These are phyloP conservation scores for Lycium barbarum DNA, from an alignment of 257 asterid species.

Conservation along the genomic window DNA sequence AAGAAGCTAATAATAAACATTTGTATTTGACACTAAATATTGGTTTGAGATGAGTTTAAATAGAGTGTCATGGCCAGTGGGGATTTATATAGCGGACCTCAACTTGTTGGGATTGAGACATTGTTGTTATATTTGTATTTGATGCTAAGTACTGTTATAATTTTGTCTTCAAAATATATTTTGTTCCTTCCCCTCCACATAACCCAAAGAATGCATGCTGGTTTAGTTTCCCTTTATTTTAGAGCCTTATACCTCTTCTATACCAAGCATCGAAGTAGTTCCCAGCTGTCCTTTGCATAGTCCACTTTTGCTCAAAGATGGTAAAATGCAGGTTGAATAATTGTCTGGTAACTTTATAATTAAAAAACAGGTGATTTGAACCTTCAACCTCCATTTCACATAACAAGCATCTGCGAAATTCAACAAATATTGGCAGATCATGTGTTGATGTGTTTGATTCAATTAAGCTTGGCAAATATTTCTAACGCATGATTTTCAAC, in stretches of 20 bases:
- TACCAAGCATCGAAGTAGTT: background rate
- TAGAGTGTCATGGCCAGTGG: background rate
- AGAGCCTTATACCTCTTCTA: background rate
- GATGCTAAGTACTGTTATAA: background rate
- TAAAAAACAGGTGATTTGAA: background rate
- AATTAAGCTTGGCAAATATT: background rate
- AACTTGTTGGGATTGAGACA: background rate
- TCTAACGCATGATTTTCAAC: background rate
- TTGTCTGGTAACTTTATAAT: background rate
- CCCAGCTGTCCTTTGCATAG: background rate
- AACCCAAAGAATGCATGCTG: background rate
- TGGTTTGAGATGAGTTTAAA: background rate
- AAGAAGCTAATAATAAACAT: background rate
- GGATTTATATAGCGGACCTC: background rate
- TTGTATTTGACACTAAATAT: constrained; percentile 12
- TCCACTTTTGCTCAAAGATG: background rate
- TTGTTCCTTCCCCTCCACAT: background rate
- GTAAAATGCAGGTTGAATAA: background rate
- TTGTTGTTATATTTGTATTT: background rate
- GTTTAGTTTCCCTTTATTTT: background rate
- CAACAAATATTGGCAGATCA: background rate
- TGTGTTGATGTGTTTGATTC: background rate
- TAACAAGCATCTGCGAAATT: constrained; percentile 7
- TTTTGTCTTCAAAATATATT: background rate
- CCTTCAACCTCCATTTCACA: background rate